Evolutionary conservation across 75 land plant species (phyloP).

Genomic region (Picea sitchensis): DNA sequence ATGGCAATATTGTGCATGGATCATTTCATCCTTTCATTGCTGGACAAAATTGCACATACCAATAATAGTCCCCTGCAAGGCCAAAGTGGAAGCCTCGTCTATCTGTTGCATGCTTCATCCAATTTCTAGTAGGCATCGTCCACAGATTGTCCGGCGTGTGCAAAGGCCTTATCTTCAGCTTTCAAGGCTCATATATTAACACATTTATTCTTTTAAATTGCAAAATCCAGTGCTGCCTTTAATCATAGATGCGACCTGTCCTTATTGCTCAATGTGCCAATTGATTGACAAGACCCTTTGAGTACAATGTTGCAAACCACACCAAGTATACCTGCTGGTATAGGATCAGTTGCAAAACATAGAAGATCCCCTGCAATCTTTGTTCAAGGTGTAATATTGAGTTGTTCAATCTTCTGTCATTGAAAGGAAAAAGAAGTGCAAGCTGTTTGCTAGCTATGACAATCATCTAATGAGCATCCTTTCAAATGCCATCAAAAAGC

Average conservation of each 20-base stretch:
- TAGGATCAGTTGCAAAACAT: neutral
- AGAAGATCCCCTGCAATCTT: neutral
- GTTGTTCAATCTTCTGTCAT: neutral
- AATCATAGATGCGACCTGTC: neutral
- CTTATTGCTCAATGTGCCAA: neutral
- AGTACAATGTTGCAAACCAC: neutral
- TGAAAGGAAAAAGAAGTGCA: neutral
- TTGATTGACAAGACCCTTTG: neutral
- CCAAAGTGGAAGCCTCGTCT: neutral
- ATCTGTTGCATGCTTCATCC: neutral
- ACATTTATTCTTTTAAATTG: neutral
- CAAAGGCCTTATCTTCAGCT: neutral
- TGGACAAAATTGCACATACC: neutral
- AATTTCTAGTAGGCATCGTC: neutral
- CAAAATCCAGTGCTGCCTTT: neutral
- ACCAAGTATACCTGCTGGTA: neutral
- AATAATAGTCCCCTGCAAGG: neutral
- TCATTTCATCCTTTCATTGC: neutral
- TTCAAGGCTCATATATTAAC: neutral
- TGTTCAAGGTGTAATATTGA: neutral
- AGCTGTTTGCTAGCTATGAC: neutral
- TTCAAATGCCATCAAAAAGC: neutral
- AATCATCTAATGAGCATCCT: neutral
- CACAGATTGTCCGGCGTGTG: neutral
- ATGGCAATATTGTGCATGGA: neutral